Evolutionary conservation across 257 asterid species (phyloP), one percentile per base, ranked within the genome.

Genomic region (Anisodus tanguticus): DNA sequence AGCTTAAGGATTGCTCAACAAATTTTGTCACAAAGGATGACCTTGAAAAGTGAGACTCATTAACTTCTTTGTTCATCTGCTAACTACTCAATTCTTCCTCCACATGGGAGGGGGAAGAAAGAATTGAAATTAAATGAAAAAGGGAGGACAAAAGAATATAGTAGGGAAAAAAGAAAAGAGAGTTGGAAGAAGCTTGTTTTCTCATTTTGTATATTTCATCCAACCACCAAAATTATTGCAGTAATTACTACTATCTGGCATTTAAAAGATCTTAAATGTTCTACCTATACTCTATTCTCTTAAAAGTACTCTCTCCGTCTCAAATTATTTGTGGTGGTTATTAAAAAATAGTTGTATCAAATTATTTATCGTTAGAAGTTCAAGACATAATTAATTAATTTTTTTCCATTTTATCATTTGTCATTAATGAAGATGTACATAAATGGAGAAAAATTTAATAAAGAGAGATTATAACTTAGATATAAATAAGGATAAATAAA

Each of bases 141-240:
- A 47, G 82, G 37, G 86, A 82, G 90, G 81, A 83, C 79, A 83
- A 58, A 80, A 70, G 64, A 53, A 77, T 13, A 77, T 51, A 51
- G 82, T 60, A 22, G 47, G 3, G 8, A 1, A 51, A 51, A 53
- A 10, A 15, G 4, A 43, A 2, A 7, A n/a, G 9, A 0, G 47
- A 22, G 63, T 76, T 26, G 64, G 63, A 76, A 31, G 82, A 77
- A 8, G 57, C 89, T 43, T 85, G 83, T 86, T 80, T 80, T 87
- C 63, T 37, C 82, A 82, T 43, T 91, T 43, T 91, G 91, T 87
- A 91, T 86, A 91, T 90, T 88, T 53, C 82, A 86, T 81, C 88
- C 85, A 82, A 80, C 84, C 83, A 82, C 82, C 83, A 83, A 85
- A 70, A 64, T 45, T 85, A 88, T 89, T 79, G 82, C 66, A 77